Percentiles rank a stretch among this genome's conserved stretches.
These are phyloP conservation scores for Penicillium egyptiacum DNA, from an alignment of 495 filamentous ascomycete genomes.

Conservation along the genomic window DNA sequence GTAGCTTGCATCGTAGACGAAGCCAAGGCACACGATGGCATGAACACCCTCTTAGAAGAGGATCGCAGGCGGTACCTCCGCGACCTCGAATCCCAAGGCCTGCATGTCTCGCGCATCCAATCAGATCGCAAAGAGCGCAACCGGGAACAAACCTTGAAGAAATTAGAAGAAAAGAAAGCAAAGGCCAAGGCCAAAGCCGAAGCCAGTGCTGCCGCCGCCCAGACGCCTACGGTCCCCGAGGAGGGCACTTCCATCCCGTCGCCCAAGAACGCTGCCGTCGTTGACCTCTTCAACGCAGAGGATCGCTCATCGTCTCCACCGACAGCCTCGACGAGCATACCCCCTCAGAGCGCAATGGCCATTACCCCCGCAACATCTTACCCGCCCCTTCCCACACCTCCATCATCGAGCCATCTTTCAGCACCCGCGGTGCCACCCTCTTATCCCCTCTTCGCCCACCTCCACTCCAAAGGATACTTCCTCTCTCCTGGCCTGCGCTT, in stretches of 20 bases:
- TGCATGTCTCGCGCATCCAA: slow-evolving; percentile 43
- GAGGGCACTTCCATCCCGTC: slow-evolving; percentile 14
- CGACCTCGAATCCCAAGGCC: slow-evolving; percentile 47
- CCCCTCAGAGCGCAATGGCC: slow-evolving; percentile 31
- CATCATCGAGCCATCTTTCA: slow-evolving; percentile 33
- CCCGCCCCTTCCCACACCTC: slow-evolving; percentile 44
- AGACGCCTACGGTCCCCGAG: slow-evolving; percentile 12
- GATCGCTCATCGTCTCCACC: slow-evolving; percentile 20
- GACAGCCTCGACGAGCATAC: slow-evolving; percentile 14
- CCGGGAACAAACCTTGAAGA: slow-evolving; percentile 43
- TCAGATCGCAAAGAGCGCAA: slow-evolving; percentile 41
- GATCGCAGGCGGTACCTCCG: slow-evolving; percentile 51
- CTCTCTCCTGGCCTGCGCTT: slow-evolving; percentile 90
- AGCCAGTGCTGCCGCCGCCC: slow-evolving; percentile 26
- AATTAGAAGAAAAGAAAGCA: slow-evolving; percentile 40
- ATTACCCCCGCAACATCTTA: slow-evolving; percentile 64
- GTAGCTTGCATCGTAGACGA: slow-evolving; percentile 81
- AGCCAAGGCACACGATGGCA: slow-evolving; percentile 59
- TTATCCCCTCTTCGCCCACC: slow-evolving; percentile 58
- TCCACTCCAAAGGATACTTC: slow-evolving; percentile 80
- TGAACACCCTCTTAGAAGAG: slow-evolving; percentile 56
- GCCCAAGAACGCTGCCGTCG: slow-evolving; percentile 8
- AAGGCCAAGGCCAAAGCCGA: slow-evolving; percentile 32
- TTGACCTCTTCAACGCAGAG: slow-evolving; percentile 47
- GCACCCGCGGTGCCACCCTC: slow-evolving; percentile 50